Evolutionary conservation across 129 eudicot genomes (phyloP).

Genomic region (Chrysanthemum lavandulifolium): DNA sequence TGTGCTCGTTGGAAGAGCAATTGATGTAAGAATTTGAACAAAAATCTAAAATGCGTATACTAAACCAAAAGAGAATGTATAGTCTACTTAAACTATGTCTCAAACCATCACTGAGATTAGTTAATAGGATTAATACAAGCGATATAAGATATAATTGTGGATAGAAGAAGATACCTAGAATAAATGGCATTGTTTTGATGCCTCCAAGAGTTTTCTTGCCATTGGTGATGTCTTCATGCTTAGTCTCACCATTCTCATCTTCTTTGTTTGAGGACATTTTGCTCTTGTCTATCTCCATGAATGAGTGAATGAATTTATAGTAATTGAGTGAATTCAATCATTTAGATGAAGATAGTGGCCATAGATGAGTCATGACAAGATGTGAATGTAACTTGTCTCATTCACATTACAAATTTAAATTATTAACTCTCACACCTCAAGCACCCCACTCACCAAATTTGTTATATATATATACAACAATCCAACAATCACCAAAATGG

Average conservation of each 20-base stretch:
- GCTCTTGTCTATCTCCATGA: conserved; percentile 28
- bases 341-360: conserved; percentile 33
- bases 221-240: conserved; percentile 27
- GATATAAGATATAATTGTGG: neutral
- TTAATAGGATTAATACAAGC: no score
- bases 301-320: conserved; percentile 29
- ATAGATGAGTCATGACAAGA: conserved; percentile 40
- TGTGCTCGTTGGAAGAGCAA: no score
- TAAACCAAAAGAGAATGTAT: neutral
- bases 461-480: conserved; percentile 17
- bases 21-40: no score
- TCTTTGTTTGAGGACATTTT: conserved; percentile 33
- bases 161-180: conserved; percentile 51
- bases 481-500: conserved; percentile 27
- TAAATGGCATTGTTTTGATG: conserved; percentile 92
- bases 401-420: conserved; percentile 21
- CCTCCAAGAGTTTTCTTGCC: conserved; percentile 68
- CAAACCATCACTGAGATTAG: no score
- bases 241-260: conserved; percentile 32
- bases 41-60: no score
- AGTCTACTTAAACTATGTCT: neutral
- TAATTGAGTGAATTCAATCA: conserved; percentile 25
- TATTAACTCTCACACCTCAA: conserved; percentile 21
- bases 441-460: conserved; percentile 16
- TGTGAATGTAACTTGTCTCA: conserved; percentile 27